Conservation (phyloP, 768 basidiomycete species). For the Trametes elegans region DNA sequence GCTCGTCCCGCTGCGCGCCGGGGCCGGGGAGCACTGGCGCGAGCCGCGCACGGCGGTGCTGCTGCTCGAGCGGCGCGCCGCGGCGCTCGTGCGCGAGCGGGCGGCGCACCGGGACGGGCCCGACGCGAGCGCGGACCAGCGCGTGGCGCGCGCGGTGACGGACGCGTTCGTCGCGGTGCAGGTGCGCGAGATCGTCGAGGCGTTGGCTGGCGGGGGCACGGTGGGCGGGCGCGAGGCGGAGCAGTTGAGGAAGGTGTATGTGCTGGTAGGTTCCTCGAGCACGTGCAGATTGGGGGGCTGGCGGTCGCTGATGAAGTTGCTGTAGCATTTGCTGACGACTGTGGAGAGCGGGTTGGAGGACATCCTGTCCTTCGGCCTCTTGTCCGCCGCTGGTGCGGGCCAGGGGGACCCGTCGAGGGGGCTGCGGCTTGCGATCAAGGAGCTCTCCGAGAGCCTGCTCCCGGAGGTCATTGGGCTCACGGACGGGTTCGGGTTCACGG, state of each 20-base stretch:
- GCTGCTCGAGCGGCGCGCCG: conserved; percentile 67
- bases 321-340: conserved; percentile 59
- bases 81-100: conserved; percentile 48
- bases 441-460: conserved; percentile 49
- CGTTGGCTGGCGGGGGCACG: conserved; percentile 24
- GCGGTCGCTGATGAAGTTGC: not conserved
- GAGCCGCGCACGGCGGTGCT: conserved; percentile 37
- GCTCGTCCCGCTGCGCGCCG: not conserved
- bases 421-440: conserved; percentile 49
- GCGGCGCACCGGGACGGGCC: conserved; percentile 34
- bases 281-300: not conserved
- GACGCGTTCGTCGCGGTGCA: conserved; percentile 66
- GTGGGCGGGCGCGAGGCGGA: conserved; percentile 21
- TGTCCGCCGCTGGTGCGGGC: conserved; percentile 20
- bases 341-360: conserved; percentile 57
- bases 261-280: conserved; percentile 37
- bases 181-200: conserved; percentile 47
- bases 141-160: conserved; percentile 60
- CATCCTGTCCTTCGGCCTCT: conserved; percentile 53
- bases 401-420: conserved; percentile 43
- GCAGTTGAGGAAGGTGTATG: conserved; percentile 36
- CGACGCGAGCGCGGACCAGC: conserved; percentile 56
- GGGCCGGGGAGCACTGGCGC: conserved; percentile 32
- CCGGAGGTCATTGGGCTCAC: conserved; percentile 66
- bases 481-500: conserved; percentile 72